Conservation (phyloP, 169 alveolate species). For the Eimeria acervulina region DNA sequence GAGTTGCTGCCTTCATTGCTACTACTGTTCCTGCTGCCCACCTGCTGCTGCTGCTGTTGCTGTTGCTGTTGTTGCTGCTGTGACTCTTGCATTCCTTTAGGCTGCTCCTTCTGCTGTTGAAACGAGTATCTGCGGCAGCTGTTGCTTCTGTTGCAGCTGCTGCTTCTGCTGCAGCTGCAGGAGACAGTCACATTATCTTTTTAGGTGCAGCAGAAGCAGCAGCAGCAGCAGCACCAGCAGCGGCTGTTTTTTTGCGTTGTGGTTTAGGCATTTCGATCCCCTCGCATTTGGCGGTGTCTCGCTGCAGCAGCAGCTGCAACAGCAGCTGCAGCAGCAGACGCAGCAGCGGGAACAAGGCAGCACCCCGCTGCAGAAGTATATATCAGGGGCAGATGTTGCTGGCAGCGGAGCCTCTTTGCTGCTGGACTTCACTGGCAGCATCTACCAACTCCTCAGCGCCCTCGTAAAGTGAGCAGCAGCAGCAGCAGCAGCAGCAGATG, state of each 20-base stretch:
- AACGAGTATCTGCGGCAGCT: too few species aligned
- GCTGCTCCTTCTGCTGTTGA: neutral
- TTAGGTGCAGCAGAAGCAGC: neutral
- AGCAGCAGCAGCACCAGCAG: neutral
- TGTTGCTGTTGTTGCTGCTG: too few species aligned
- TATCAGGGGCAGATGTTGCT: neutral
- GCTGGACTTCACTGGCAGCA: constrained; percentile 23
- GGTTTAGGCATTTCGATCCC: constrained; percentile 1
- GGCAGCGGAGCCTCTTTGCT: constrained; percentile 52
- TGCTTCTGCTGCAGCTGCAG: neutral
- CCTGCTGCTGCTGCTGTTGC: too few species aligned
- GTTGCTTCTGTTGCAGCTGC: neutral
- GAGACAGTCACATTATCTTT: neutral
- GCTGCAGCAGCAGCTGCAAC: neutral
- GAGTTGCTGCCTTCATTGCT: too few species aligned
- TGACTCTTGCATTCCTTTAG: neutral
- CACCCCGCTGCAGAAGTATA: constrained; percentile 26
- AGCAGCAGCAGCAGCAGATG: too few species aligned
- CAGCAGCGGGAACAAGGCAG: neutral
- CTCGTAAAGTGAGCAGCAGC: constrained; percentile 28
- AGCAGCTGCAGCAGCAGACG: constrained; percentile 20
- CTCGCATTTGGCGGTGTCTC: constrained; percentile 26
- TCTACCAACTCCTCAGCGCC: constrained; percentile 15
- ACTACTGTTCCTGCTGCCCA: too few species aligned
- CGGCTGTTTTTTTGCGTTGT: neutral